These are phyloP conservation scores for Rhizopogon roseolus DNA, from an alignment of 768 basidiomycete genomes.

Conservation along the genomic window DNA sequence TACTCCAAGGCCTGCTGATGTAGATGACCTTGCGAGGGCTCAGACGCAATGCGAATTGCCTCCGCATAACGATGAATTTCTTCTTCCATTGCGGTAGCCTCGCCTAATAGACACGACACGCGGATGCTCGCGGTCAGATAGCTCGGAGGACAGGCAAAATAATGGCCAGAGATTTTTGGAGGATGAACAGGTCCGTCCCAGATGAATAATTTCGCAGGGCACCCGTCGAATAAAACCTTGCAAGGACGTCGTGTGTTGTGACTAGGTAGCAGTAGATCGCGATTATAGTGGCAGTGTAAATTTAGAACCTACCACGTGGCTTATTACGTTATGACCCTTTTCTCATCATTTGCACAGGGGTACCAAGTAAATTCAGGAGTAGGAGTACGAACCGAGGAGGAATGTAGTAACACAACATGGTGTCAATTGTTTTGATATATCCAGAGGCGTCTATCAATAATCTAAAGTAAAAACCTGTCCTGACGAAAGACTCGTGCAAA, in stretches of 20 bases:
- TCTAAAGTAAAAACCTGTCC: conserved; percentile 50
- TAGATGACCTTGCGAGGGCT: conserved; percentile 63
- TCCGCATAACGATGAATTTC: conserved; percentile 74
- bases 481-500: conserved; percentile 46
- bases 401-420: too few species aligned
- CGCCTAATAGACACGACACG: conserved; percentile 13
- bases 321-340: not conserved
- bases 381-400: too few species aligned
- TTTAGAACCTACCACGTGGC: not conserved
- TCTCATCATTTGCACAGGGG: not conserved
- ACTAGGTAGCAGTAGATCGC: not conserved
- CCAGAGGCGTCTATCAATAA: conserved; percentile 11
- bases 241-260: not conserved
- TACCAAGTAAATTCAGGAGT: too few species aligned
- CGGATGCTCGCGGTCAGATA: conserved; percentile 9
- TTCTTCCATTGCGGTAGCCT: conserved; percentile 52
- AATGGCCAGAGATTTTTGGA: not conserved
- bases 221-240: not conserved
- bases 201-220: not conserved
- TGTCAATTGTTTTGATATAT: too few species aligned
- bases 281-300: conserved; percentile 1
- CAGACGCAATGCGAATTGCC: conserved; percentile 86
- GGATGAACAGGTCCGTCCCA: not conserved
- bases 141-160: not conserved
- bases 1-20: conserved; percentile 88